phyloP scores from a whole-genome alignment of 192 early-diverging fungal species.

The Lunasporangiospora selenospora region DNA sequence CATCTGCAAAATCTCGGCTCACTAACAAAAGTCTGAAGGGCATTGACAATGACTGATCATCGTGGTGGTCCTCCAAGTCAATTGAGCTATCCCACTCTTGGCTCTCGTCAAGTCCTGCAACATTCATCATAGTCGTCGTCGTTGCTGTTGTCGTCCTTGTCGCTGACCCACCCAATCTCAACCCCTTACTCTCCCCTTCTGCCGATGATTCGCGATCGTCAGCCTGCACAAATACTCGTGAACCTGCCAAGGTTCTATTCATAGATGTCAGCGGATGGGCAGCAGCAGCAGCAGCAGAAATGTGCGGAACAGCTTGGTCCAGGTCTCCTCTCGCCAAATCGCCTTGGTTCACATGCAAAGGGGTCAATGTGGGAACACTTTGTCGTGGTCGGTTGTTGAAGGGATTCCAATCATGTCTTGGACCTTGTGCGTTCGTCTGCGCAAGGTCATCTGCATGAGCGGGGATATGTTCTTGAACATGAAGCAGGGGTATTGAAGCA shows the following conservation, averaged over 20 bases:
- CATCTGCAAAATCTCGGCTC: conserved; percentile 17
- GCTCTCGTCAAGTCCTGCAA: too few relatives aligned
- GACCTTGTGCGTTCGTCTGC: neutral
- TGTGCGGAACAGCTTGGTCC: too few relatives aligned
- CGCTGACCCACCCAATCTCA: neutral
- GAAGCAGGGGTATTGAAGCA: conserved; percentile 9
- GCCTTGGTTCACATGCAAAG: too few relatives aligned
- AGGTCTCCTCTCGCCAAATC: neutral
- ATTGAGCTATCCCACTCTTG: too few relatives aligned
- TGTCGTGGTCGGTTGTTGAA: neutral
- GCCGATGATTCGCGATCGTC: neutral
- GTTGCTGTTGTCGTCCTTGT: neutral
- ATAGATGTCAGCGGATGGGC: too few relatives aligned
- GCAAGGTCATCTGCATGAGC: neutral
- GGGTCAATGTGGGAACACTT: too few relatives aligned
- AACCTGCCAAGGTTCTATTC: too few relatives aligned
- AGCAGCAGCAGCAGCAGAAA: too few relatives aligned
- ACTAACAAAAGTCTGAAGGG: conserved; percentile 37
- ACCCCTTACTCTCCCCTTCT: neutral
- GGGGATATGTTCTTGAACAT: neutral
- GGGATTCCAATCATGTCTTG: neutral
- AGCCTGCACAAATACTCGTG: too few relatives aligned
- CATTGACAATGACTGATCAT: conserved; percentile 10
- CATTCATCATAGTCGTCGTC: conserved; percentile 45
- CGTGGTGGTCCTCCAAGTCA: too few relatives aligned